Evolutionary conservation across 352 stramenopile species (phyloP).

Genomic region (Globisporangium iwayamae): DNA sequence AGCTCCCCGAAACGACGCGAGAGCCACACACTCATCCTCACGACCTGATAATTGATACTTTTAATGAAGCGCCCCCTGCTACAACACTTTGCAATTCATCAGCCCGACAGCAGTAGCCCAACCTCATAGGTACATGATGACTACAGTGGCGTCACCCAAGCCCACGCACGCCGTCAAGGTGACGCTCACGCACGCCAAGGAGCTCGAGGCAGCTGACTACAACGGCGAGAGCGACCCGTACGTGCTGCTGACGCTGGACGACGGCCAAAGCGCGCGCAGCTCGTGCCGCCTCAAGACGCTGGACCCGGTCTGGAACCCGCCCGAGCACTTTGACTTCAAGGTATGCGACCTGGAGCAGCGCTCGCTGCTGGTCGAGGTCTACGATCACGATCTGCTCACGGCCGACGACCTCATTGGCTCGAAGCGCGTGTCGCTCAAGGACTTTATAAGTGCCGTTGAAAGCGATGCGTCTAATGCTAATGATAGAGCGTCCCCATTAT

Average conservation of each 20-base stretch:
- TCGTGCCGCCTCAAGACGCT: slow-evolving; percentile 22
- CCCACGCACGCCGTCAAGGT: slow-evolving; percentile 18
- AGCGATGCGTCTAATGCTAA: background rate
- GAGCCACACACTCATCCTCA: background rate
- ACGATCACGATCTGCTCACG: slow-evolving; percentile 26
- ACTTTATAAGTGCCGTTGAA: slow-evolving; percentile 7
- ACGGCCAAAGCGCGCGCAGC: slow-evolving; percentile 20
- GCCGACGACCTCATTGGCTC: slow-evolving; percentile 26
- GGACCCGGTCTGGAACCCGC: slow-evolving; percentile 27
- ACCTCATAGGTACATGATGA: background rate
- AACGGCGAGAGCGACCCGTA: slow-evolving; percentile 36
- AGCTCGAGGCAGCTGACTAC: slow-evolving; percentile 26
- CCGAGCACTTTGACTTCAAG: slow-evolving; percentile 35
- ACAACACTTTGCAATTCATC: background rate
- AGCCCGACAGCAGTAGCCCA: background rate
- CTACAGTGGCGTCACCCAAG: background rate
- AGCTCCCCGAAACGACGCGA: background rate
- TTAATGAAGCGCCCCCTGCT: too few species aligned
- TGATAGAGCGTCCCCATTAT: background rate
- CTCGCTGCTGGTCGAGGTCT: slow-evolving; percentile 24
- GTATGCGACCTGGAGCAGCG: slow-evolving; percentile 16
- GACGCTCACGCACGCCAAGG: slow-evolving; percentile 27
- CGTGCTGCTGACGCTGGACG: slow-evolving; percentile 23
- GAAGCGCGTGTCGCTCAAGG: slow-evolving; percentile 21
- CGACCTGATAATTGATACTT: slow-evolving; percentile 11